Evolutionary conservation across 441 rosid genomes (phyloP), one percentile per base, ranked within the genome.

Genomic region (Aleurites moluccanus): DNA sequence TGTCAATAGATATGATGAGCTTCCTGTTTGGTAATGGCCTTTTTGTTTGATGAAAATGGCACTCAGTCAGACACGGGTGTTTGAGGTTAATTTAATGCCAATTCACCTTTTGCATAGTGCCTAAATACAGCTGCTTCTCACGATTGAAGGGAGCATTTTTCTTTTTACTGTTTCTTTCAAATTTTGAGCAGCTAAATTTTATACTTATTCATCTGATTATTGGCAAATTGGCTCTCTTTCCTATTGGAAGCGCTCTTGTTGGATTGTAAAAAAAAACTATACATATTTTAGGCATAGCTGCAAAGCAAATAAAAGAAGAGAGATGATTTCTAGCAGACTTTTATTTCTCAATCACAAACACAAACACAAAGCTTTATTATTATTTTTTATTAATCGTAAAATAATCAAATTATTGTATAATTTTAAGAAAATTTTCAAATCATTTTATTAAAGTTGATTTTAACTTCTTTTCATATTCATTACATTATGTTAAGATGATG

Each of bases 41-140:
- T 53, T 21, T 57, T 21, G 62, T 15, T 57, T 25, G 56, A 52
- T 4, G 56, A 52, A 52, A 30, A 57, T 14, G 64, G 64, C 64
- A 60, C 64, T 28, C 64, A 60, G 64, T 60, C 64, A 60, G 64
- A 60, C 64, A 60, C 64, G 64, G 64, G 64, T 60, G 64, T 60
- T 60, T 60, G 64, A 28, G 35, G 10, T 10, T 13, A 14, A 28
- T 13, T 2, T 30, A 60, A 60, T 28, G 35, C n/a, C 64, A 27
- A 60, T 60, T 30, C n/a, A 60, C 64, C 64, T 60, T 60, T 60
- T 60, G 64, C 64, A 60, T 27, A 13, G 64, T 60, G 64, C 64
- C 64, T 15, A 60, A 0, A 60, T 28, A 27, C 40, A 60, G 64
- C 64, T 60, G 6, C 64, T 60, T 28, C 28, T 60, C 64, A 60